phyloP scores from a whole-genome alignment of 805 yeast species.

The Komagataella ulmi region DNA sequence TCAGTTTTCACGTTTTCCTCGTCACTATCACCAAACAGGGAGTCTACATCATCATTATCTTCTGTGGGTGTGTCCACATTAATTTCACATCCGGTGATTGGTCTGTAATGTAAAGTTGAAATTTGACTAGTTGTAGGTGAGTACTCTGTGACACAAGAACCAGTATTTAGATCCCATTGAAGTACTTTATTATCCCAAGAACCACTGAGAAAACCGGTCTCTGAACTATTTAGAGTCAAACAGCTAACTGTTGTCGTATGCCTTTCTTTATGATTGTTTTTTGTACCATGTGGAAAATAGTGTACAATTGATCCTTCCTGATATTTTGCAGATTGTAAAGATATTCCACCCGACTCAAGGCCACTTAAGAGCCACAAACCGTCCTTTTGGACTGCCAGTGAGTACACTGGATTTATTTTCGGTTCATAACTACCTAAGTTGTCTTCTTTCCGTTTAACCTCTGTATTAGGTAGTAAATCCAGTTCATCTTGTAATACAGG shows the following conservation, averaged over 20 bases:
- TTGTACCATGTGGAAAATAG: conserved; percentile 33
- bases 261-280: conserved; percentile 14
- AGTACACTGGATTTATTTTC: conserved; percentile 69
- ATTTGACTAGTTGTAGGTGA: conserved; percentile 63
- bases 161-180: conserved; percentile 81
- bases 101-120: conserved; percentile 62
- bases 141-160: conserved; percentile 35
- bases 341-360: conserved; percentile 71
- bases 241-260: conserved; percentile 72
- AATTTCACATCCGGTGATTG: conserved; percentile 25
- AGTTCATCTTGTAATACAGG: conserved; percentile 41
- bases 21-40: conserved; percentile 33
- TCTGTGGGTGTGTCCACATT: conserved; percentile 22
- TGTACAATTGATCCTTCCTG: conserved; percentile 74
- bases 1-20: conserved; percentile 14
- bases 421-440: conserved; percentile 37
- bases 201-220: conserved; percentile 62
- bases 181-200: conserved; percentile 79
- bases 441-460: conserved; percentile 4
- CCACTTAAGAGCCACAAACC: conserved; percentile 83
- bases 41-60: conserved; percentile 24
- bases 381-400: conserved; percentile 73
- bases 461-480: conserved; percentile 12
- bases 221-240: conserved; percentile 45
- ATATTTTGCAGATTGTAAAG: conserved; percentile 70